Percentiles rank a stretch among this genome's conserved stretches.
Evolutionary conservation across 1,284 basidiomycete species (phyloP).

Genomic region (Ustilago hordei): DNA sequence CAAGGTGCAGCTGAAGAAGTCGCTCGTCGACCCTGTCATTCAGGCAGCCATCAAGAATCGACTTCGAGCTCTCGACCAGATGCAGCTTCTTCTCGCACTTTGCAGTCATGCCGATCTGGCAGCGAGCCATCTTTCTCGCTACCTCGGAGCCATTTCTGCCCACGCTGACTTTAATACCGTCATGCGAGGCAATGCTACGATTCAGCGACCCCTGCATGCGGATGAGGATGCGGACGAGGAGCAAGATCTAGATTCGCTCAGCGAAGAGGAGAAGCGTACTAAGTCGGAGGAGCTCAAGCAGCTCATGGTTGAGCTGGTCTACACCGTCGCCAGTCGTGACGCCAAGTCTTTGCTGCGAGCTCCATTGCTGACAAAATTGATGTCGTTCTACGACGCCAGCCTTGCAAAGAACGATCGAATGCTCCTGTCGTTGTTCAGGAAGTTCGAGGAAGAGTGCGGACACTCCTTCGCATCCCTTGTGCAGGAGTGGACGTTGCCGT

Average conservation of each 20-base stretch:
- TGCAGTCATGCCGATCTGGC: slow-evolving; percentile 51
- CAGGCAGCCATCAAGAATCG: slow-evolving; percentile 77
- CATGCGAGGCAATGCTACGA: slow-evolving; percentile 35
- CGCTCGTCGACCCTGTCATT: slow-evolving; percentile 81
- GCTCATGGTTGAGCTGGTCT: slow-evolving; percentile 74
- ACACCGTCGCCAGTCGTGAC: slow-evolving; percentile 79
- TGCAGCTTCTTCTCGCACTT: slow-evolving; percentile 74
- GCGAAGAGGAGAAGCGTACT: slow-evolving; percentile 5
- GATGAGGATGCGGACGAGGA: slow-evolving; percentile 46
- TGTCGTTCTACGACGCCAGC: slow-evolving; percentile 80
- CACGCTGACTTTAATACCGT: slow-evolving; percentile 47
- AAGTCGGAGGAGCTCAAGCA: slow-evolving; percentile 23
- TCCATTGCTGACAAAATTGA: slow-evolving; percentile 81
- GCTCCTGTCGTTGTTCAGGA: slow-evolving; percentile 79
- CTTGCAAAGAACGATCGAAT: slow-evolving; percentile 76
- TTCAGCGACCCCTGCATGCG: slow-evolving; percentile 55
- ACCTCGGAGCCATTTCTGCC: slow-evolving; percentile 50
- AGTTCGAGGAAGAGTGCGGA: slow-evolving; percentile 82
- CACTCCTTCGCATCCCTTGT: slow-evolving; percentile 72
- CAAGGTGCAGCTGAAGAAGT: slow-evolving; percentile 72
- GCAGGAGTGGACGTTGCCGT: slow-evolving; percentile 37
- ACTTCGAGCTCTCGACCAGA: slow-evolving; percentile 72
- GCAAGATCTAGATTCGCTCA: slow-evolving; percentile 55
- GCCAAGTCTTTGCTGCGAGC: slow-evolving; percentile 84
- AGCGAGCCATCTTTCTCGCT: slow-evolving; percentile 28